Evolutionary conservation across 345 rosid genomes (phyloP).

Genomic region (Cochlearia excelsa): DNA sequence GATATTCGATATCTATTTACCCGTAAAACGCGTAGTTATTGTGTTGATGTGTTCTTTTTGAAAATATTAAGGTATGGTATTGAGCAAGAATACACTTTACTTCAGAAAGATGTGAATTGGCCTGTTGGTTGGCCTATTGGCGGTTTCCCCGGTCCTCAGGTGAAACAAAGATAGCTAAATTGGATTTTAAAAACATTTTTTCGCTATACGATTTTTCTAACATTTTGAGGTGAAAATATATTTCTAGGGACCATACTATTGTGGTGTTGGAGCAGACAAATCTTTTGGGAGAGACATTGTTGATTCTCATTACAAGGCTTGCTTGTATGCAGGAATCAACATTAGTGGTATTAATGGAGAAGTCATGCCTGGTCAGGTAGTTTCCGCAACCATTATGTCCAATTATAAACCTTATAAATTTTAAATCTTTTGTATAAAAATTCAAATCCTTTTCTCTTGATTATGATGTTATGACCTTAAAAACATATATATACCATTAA

Average conservation of each 20-base stretch:
- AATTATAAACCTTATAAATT: background rate
- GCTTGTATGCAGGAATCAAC: conserved; percentile 78
- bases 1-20: background rate
- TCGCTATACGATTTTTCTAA: background rate
- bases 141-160: conserved; percentile 92
- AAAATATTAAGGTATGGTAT: conserved; percentile 48
- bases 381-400: background rate
- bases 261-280: conserved; percentile 78
- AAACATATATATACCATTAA: no score
- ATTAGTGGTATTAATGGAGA: conserved; percentile 94
- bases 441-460: background rate
- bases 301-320: conserved; percentile 91
- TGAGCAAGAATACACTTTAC: conserved; percentile 88
- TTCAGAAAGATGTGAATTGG: conserved; percentile 83
- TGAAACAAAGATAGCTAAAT: conserved; percentile 14
- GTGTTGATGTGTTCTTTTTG: background rate
- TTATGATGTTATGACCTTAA: background rate
- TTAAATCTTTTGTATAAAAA: conserved; percentile 6
- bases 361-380: conserved; percentile 83
- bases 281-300: conserved; percentile 93
- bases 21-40: background rate
- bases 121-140: conserved; percentile 91
- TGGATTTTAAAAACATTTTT: background rate
- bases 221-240: background rate
- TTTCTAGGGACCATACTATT: conserved; percentile 87